A percentile compares a stretch with the other conserved stretches of the same genome.
These are phyloP conservation scores for Capsicum pubescens DNA, from an alignment of 257 asterid species.

Conservation along the genomic window DNA sequence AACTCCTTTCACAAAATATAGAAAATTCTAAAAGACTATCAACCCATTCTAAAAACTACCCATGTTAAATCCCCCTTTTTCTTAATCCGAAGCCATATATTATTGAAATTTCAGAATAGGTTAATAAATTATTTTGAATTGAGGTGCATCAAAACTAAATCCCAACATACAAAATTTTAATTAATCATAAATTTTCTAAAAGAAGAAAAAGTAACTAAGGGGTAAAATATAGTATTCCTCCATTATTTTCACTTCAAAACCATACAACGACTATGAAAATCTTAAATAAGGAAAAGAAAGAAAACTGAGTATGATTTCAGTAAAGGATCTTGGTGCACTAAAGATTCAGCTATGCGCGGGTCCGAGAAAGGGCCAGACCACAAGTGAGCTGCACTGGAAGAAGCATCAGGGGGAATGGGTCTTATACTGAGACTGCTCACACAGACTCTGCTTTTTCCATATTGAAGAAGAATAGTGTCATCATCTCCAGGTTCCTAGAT, in stretches of 20 bases:
- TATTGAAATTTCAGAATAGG: neutral
- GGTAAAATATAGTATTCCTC: neutral
- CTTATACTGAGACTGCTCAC: slow-evolving; percentile 50
- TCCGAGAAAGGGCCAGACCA: too few species aligned
- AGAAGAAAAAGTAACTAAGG: neutral
- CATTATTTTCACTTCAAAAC: neutral
- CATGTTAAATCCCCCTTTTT: neutral
- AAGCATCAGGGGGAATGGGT: slow-evolving; percentile 44
- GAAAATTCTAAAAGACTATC: neutral
- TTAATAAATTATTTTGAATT: neutral
- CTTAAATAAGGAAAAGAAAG: neutral
- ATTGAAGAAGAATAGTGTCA: slow-evolving; percentile 75
- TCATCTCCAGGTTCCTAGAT: slow-evolving; percentile 81
- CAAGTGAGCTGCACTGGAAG: slow-evolving; percentile 39
- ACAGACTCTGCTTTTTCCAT: slow-evolving; percentile 79
- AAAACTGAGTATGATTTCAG: neutral
- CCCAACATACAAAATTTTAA: neutral
- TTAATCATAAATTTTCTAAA: neutral
- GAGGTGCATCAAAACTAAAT: neutral
- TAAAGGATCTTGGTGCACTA: too few species aligned
- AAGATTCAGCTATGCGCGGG: too few species aligned
- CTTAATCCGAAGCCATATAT: neutral
- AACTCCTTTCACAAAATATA: neutral
- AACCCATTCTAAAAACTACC: neutral
- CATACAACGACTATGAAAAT: neutral